Conservation (phyloP, 2,329 filamentous ascomycete species). For the Metarhizium brunneum region DNA sequence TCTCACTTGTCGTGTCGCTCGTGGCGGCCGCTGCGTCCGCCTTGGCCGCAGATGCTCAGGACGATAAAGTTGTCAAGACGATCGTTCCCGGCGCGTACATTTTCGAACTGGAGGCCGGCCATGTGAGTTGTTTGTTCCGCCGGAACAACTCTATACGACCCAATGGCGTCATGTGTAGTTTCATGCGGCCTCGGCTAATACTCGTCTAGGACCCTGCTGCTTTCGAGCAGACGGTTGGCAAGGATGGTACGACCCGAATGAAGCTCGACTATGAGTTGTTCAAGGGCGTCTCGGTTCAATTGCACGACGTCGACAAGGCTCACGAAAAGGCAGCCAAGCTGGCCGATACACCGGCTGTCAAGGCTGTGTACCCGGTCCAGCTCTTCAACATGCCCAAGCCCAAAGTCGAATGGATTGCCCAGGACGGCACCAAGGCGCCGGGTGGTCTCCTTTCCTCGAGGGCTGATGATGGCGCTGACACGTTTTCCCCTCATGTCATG, state of each 20-base stretch:
- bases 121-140: constrained; percentile 9
- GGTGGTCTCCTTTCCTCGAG: constrained; percentile 10
- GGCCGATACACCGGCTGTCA: constrained; percentile 33
- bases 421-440: constrained; percentile 15
- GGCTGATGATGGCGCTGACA: constrained; percentile 20
- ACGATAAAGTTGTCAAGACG: not conserved
- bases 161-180: not conserved
- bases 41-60: constrained; percentile 2
- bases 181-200: not conserved
- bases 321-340: constrained; percentile 32
- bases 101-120: constrained; percentile 10
- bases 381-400: constrained; percentile 35
- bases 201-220: constrained; percentile 8
- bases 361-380: constrained; percentile 38
- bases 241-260: constrained; percentile 35
- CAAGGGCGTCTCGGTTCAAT: constrained; percentile 44
- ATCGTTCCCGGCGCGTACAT: constrained; percentile 13
- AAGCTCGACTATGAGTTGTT: constrained; percentile 42
- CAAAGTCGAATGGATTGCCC: constrained; percentile 34
- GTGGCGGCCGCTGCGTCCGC: constrained; percentile 9
- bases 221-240: constrained; percentile 9
- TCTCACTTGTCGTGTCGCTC: constrained; percentile 9
- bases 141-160: too few species aligned
- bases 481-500: constrained; percentile 43
- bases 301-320: constrained; percentile 36